Percentiles rank a stretch among this genome's conserved stretches.
Conservation (phyloP, 192 early-diverging fungal genomes). For the Mortierella claussenii region DNA sequence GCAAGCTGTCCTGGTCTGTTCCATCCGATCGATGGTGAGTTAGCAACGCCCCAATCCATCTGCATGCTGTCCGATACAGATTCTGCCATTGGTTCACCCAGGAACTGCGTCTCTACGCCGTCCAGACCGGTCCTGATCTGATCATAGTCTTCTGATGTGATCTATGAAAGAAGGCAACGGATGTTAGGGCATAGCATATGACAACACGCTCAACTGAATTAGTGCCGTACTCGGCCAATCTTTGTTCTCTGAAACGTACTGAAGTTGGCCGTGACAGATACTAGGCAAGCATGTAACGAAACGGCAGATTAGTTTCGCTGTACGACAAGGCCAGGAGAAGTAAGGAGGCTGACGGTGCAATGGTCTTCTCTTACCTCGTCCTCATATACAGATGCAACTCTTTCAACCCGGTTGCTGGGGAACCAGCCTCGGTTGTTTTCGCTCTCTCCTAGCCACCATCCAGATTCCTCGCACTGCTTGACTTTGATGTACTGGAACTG, state of each 20-base stretch:
- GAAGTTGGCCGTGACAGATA: slow-evolving; percentile 40
- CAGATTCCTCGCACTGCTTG: slow-evolving; percentile 25
- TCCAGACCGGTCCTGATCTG: slow-evolving; percentile 51
- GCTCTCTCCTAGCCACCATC: slow-evolving; percentile 46
- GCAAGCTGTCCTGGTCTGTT: slow-evolving; percentile 35
- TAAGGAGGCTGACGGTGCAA: too few relatives aligned
- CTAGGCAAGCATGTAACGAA: too few relatives aligned
- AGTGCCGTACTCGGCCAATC: too few relatives aligned
- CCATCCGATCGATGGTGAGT: slow-evolving; percentile 15
- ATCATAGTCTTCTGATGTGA: slow-evolving; percentile 53
- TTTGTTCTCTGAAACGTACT: slow-evolving; percentile 14
- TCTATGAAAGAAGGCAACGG: too few relatives aligned
- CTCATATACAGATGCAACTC: slow-evolving; percentile 24
- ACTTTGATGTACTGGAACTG: slow-evolving; percentile 45
- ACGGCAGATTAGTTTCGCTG: too few relatives aligned
- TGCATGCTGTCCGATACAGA: slow-evolving; percentile 25
- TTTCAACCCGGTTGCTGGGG: slow-evolving; percentile 44
- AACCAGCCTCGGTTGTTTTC: slow-evolving; percentile 41
- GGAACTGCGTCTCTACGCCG: slow-evolving; percentile 48
- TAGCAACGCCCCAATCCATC: slow-evolving; percentile 15
- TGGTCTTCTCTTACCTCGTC: slow-evolving; percentile 22
- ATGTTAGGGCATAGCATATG: too few relatives aligned
- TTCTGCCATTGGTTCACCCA: slow-evolving; percentile 40
- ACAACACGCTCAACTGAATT: too few relatives aligned
- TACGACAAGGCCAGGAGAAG: too few relatives aligned